Evolutionary conservation across 2,329 filamentous ascomycete species (phyloP).

Genomic region (Cladorrhinum sp.): DNA sequence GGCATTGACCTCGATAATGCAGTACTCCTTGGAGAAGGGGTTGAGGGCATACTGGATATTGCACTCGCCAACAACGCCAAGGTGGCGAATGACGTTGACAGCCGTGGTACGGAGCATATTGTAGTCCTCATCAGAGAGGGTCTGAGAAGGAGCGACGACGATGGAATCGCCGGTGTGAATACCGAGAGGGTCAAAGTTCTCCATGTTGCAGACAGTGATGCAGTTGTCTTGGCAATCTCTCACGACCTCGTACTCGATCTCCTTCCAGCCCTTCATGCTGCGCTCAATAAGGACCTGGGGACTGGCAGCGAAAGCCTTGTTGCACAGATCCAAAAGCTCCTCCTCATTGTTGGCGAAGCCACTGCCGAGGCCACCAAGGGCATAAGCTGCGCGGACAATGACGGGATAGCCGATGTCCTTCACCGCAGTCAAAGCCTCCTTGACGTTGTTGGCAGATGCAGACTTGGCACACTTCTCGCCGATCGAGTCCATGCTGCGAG

Average conservation of each 20-base stretch:
- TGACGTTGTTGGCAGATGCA: conserved; percentile 81
- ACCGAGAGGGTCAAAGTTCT: conserved; percentile 97
- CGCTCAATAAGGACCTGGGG: conserved; percentile 95
- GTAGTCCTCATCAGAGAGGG: conserved; percentile 95
- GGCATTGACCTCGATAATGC: conserved; percentile 98
- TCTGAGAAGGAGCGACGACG: conserved; percentile 95
- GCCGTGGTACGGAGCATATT: conserved; percentile 98
- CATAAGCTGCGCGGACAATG: conserved; percentile 94
- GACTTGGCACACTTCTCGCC: conserved; percentile 98
- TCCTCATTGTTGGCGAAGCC: conserved; percentile 88
- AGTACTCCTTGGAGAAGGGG: conserved; percentile 92
- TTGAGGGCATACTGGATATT: conserved; percentile 99
- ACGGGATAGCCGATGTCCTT: conserved; percentile 93
- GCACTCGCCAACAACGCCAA: conserved; percentile 96
- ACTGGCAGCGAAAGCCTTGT: conserved; percentile 90
- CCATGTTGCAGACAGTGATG: conserved; percentile 99
- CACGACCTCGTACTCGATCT: conserved; percentile 98
- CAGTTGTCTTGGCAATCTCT: conserved; percentile 95
- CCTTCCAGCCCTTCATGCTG: conserved; percentile 99
- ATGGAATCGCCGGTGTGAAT: conserved; percentile 99
- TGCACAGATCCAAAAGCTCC: conserved; percentile 82
- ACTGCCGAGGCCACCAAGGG: conserved; percentile 89
- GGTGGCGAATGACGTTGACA: conserved; percentile 93
- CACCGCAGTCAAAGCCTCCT: conserved; percentile 85
- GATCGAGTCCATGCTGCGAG: conserved; percentile 97